Conservation (phyloP, 805 yeast genomes). For the Ogataea nitratoaversa region DNA sequence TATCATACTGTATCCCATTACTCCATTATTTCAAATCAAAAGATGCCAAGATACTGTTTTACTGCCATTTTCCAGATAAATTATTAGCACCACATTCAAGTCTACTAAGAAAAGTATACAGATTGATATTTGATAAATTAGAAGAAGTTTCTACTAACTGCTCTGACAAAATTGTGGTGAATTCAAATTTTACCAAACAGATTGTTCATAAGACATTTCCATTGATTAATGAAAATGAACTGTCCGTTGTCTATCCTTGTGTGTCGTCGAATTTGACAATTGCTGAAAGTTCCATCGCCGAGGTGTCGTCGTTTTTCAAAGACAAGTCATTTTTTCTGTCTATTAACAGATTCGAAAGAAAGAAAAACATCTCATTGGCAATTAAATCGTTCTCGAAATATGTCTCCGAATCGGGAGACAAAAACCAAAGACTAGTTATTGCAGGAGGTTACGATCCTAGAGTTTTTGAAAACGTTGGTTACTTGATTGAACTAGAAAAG, state of each 20-base stretch:
- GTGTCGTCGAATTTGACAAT: conserved; percentile 41
- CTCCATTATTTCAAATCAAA: conserved; percentile 41
- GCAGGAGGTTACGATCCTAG: conserved; percentile 91
- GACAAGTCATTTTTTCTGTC: conserved; percentile 53
- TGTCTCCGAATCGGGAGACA: conserved; percentile 26
- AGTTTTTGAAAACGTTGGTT: conserved; percentile 70
- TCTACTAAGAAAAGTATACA: conserved; percentile 55
- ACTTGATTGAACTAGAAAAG: conserved; percentile 54
- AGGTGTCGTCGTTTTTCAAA: conserved; percentile 34
- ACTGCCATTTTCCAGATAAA: conserved; percentile 96
- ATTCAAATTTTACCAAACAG: conserved; percentile 75
- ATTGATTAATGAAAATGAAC: conserved; percentile 32
- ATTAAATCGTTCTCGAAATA: conserved; percentile 57
- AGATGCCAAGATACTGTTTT: conserved; percentile 61
- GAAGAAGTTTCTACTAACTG: conserved; percentile 77
- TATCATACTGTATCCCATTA: conserved; percentile 79
- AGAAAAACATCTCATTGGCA: conserved; percentile 80
- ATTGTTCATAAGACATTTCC: conserved; percentile 66
- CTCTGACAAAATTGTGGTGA: conserved; percentile 81
- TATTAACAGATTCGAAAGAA: conserved; percentile 83
- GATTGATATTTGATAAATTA: conserved; percentile 77
- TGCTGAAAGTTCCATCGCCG: conserved; percentile 24
- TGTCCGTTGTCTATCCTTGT: conserved; percentile 73
- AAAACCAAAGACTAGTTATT: conserved; percentile 51
- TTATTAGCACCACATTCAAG: conserved; percentile 59